Base-by-base conservation (phyloP, 225 moss, liverwort and hornwort species). In the Marchantia paleacea region DNA sequence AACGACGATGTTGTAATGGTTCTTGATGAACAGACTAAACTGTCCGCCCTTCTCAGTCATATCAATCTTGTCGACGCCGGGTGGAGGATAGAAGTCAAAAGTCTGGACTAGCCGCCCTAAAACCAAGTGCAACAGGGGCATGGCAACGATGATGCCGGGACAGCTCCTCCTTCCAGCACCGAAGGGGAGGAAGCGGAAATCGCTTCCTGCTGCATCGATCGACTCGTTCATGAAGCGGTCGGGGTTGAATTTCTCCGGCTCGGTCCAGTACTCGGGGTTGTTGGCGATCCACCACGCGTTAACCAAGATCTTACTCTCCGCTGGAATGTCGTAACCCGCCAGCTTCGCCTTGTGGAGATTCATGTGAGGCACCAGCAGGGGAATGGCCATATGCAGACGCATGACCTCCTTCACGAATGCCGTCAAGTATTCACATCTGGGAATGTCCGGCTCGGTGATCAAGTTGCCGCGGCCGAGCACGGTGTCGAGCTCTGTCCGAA, bases 401-500 rank as follows among this genome's bases (percentile, higher is more conserved):
- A 88, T 76, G 3, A 72, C 89, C 61, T 86, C 89, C 80, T 87
- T 86, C 75, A 85, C 50, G 54, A 78, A 25, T 3, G 77, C 77
- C 28, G 69, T 69, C 31, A 82, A 63, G 48, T 71, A 82, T 50
- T 20, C 25, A 29, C 31, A 16, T 65, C 65, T 4, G 20, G 65
- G 65, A 30, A 76, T 60, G 58, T 61, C 76, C 2, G 76, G 76
- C 76, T 76, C 58, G 31, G 60, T 76, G 24, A 93, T 80, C 61
- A 90, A 69, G n/a, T 75, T 86, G 12, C 90, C 89, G 13, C 61
- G 58, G 10, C 93, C 93, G 52, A 93, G 83, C 7, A 87, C 12
- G 20, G 78, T 19, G 78, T 92, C 92, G 16, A 93, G 83, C 52
- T 93, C 93, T 14, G 81, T 72, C 7, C 88, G 85, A 28, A 92